A percentile compares a stretch with the other conserved stretches of the same genome.
These are phyloP conservation scores for Chloris gayana DNA, from an alignment of 176 grass and related monocot species.

Conservation along the genomic window DNA sequence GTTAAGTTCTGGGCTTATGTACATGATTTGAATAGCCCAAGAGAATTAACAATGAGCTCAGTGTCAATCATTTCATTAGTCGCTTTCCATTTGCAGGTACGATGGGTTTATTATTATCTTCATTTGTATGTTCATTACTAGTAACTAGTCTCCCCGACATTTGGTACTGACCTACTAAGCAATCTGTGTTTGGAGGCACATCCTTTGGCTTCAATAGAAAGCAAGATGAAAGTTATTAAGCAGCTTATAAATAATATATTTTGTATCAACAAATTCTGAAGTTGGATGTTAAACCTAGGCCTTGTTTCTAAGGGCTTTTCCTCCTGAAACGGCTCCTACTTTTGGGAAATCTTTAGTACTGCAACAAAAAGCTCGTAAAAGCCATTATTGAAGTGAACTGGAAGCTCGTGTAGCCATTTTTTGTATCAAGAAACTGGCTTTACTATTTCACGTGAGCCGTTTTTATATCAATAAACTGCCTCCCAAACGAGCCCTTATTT, in stretches of 20 bases:
- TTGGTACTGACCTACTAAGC: slow-evolving; percentile 7
- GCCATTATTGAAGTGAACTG: neutral
- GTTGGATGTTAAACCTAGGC: neutral
- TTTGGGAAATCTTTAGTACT: neutral
- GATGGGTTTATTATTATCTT: slow-evolving; percentile 21
- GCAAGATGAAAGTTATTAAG: neutral
- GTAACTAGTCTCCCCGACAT: slow-evolving; percentile 1
- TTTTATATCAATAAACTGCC: neutral
- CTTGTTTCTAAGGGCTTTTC: too few species aligned
- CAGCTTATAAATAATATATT: neutral
- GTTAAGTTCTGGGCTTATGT: slow-evolving; percentile 83
- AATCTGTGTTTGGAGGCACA: neutral
- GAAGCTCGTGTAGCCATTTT: neutral
- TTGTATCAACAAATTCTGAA: slow-evolving; percentile 5
- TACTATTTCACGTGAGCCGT: neutral
- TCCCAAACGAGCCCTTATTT: neutral
- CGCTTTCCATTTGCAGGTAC: slow-evolving; percentile 97
- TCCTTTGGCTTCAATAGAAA: slow-evolving; percentile 19
- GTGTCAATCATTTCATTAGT: slow-evolving; percentile 89
- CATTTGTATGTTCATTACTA: neutral
- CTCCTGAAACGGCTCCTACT: neutral
- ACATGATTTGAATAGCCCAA: slow-evolving; percentile 81
- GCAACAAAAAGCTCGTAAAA: neutral
- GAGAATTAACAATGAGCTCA: slow-evolving; percentile 85
- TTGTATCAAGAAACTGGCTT: neutral